Base-by-base conservation (phyloP, 2,329 filamentous ascomycete genomes). In the Paraconiothyrium brasiliense region DNA sequence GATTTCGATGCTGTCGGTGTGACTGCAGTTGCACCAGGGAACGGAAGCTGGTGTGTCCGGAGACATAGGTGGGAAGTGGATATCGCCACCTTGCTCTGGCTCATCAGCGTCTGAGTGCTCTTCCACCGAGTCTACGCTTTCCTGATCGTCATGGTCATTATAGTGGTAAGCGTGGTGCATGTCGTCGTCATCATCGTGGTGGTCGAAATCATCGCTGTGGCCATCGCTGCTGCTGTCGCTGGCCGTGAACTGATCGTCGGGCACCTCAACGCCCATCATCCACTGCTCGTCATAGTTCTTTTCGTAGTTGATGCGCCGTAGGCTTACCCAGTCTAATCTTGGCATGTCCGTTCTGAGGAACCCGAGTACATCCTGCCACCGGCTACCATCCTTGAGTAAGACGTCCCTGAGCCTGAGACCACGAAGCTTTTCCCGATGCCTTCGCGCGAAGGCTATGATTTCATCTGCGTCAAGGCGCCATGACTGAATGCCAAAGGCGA, bases 401-500 rank as follows among this genome's bases (percentile, higher is more conserved):
- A 91, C 83, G 55, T 87, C 84, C 56, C 85, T 79, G 24, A 91
- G 75, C 22, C 88, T 81, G 22, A 91, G 76, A 3, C 88, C 87
- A 44, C 84, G 84, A 3, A 91, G 76, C 30, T 82, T 85, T 11
- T 83, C 79, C 54, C 81, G 79, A 68, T 91, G 87, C 43, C 87
- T 83, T 34, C 81, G 78, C 2, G 85, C 82, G 6, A 91, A 76
- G 0, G 76, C 77, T 49, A 89, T 85, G 54, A 91, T 86, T 69
- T 91, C 89, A 1, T 85, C 81, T 1, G 85, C 83, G 49, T 85
- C 79, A 3, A 91, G 76, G 46, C 83, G 83, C 89, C 89, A 91
- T 14, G 86, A 84, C 65, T 90, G 87, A 24, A 91, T 84, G 1
- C 89, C 89, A 58, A 91, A 85, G 1, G 87, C 87, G 37, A 86